phyloP scores from a whole-genome alignment of 164 flowering plant species.

The Stephania yunnanensis region DNA sequence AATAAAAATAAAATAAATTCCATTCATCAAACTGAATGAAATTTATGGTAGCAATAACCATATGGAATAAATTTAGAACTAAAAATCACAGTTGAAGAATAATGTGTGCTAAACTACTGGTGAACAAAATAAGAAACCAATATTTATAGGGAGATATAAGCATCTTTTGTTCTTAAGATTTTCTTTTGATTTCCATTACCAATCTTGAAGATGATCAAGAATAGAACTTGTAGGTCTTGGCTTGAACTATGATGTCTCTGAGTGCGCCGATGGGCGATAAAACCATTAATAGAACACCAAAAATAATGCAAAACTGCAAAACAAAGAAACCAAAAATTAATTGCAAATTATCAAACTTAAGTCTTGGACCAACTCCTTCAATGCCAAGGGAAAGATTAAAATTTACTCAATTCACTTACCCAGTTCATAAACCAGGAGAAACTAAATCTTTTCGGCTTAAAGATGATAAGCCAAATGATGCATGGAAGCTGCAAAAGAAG shows the following conservation, averaged over 20 bases:
- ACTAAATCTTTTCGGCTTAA: constrained; percentile 52
- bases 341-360: background rate
- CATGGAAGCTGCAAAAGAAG: constrained; percentile 57
- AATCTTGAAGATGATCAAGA: constrained; percentile 22
- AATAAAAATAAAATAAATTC: too few relatives aligned
- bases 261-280: constrained; percentile 64
- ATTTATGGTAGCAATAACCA: background rate
- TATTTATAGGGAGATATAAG: background rate
- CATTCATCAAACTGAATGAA: background rate
- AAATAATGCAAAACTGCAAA: constrained; percentile 50
- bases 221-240: constrained; percentile 45
- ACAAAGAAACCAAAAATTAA: background rate
- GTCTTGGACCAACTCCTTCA: background rate
- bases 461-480: constrained; percentile 58
- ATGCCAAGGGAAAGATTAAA: background rate
- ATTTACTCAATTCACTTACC: constrained; percentile 22
- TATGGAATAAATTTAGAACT: background rate
- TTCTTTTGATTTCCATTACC: background rate
- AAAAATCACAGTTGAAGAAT: background rate
- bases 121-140: background rate
- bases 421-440: constrained; percentile 59
- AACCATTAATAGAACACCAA: constrained; percentile 47
- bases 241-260: constrained; percentile 37
- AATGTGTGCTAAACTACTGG: background rate
- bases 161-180: background rate